Evolutionary conservation across 441 rosid species (phyloP).

Genomic region (Adansonia rubrostipa): DNA sequence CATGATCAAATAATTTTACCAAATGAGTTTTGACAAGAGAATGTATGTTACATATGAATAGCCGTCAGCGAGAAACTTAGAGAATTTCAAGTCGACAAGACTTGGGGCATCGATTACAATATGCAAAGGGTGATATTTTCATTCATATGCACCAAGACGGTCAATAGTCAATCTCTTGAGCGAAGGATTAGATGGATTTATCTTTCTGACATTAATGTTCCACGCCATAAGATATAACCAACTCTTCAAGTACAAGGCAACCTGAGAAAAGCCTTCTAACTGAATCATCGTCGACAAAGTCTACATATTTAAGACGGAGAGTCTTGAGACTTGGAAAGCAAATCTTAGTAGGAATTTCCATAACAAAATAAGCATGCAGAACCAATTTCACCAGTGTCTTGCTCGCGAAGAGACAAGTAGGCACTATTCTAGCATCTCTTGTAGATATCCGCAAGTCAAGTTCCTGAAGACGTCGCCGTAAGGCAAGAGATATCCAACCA

Average conservation of each 20-base stretch:
- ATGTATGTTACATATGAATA: background rate
- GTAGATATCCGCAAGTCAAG: background rate
- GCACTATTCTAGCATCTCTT: background rate
- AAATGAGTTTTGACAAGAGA: background rate
- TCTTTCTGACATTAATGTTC: background rate
- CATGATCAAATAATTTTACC: background rate
- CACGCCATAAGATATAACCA: background rate
- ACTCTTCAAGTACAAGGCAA: background rate
- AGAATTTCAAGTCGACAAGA: background rate
- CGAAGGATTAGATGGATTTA: background rate
- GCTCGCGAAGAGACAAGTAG: background rate
- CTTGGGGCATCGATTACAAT: conserved; percentile 6
- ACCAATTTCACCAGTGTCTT: background rate
- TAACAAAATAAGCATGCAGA: background rate
- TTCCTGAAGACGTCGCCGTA: background rate
- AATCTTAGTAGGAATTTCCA: background rate
- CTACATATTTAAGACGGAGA: background rate
- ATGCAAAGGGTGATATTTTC: background rate
- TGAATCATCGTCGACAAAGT: background rate
- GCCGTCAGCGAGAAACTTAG: background rate
- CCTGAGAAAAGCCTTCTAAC: background rate
- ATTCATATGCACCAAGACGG: too few species aligned
- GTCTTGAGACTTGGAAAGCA: background rate
- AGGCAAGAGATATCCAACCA: background rate
- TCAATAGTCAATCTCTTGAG: background rate